A percentile compares a stretch with the other conserved stretches of the same genome.
Conservation (phyloP, 768 basidiomycete species). For the Lenzites betulinus region DNA sequence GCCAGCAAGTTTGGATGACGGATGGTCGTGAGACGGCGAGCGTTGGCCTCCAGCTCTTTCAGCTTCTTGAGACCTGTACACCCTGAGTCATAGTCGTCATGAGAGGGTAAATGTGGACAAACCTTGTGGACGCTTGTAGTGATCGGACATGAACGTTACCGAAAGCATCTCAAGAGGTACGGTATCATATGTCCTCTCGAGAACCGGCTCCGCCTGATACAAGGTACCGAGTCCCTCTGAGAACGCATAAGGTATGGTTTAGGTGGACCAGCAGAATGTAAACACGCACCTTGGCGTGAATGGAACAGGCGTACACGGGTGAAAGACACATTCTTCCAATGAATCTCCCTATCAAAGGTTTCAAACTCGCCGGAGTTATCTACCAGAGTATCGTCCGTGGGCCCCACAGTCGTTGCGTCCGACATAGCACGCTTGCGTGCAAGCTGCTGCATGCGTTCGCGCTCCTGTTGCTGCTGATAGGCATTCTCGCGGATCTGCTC, state of each 20-base stretch:
- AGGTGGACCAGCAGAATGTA: too few relatives aligned
- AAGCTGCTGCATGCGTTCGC: conserved; percentile 51
- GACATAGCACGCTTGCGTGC: conserved; percentile 67
- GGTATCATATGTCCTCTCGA: conserved; percentile 50
- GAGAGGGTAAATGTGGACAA: neutral
- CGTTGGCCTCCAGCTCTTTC: conserved; percentile 63
- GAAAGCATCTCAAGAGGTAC: conserved; percentile 69
- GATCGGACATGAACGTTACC: conserved; percentile 64
- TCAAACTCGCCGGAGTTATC: conserved; percentile 57
- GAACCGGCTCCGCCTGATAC: conserved; percentile 75
- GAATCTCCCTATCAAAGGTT: conserved; percentile 58
- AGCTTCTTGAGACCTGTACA: conserved; percentile 67
- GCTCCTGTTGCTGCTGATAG: conserved; percentile 56
- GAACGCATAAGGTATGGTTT: neutral
- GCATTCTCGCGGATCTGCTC: conserved; percentile 69
- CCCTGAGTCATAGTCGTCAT: neutral
- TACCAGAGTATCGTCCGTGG: conserved; percentile 30
- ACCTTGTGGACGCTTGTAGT: conserved; percentile 72
- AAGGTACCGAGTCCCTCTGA: conserved; percentile 64
- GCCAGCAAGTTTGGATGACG: conserved; percentile 67
- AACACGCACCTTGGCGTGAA: conserved; percentile 56
- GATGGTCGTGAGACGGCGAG: conserved; percentile 58
- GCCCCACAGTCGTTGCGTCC: conserved; percentile 67
- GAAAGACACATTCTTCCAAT: conserved; percentile 61
- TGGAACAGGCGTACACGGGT: conserved; percentile 71